Conservation (phyloP, 768 basidiomycete genomes). For the Boletus tomentosulus region DNA sequence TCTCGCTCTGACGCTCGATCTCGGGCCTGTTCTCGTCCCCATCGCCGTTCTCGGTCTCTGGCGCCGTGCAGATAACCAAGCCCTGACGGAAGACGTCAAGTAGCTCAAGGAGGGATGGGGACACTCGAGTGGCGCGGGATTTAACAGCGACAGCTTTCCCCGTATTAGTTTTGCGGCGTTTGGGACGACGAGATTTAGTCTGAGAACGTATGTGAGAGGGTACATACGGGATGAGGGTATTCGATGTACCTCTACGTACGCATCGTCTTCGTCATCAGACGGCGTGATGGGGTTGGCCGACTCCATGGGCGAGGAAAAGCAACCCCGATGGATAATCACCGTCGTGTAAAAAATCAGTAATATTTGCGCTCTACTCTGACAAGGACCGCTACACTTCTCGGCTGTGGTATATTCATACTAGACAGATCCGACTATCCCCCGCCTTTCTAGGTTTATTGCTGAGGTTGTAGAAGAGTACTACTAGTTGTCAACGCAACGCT, state of each 20-base stretch:
- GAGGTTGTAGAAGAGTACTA: too few relatives aligned
- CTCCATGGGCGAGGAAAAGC: neutral
- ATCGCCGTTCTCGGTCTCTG: too few relatives aligned
- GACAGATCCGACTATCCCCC: too few relatives aligned
- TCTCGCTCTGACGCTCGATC: neutral
- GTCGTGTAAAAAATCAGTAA: too few relatives aligned
- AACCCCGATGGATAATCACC: neutral
- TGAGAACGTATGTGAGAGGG: neutral
- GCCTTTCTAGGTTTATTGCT: neutral
- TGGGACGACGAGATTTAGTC: constrained; percentile 14
- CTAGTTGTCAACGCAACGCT: too few relatives aligned
- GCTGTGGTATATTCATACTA: neutral
- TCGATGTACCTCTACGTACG: constrained; percentile 18
- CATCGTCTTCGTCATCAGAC: constrained; percentile 20
- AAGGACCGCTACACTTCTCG: too few relatives aligned
- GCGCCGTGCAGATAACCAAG: neutral
- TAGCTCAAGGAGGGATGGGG: constrained; percentile 16
- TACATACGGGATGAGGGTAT: neutral
- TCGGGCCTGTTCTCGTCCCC: neutral
- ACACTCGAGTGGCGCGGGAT: constrained; percentile 15
- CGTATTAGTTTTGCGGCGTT: constrained; percentile 26
- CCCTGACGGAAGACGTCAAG: constrained; percentile 18
- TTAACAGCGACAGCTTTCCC: constrained; percentile 10
- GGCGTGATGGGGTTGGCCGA: neutral
- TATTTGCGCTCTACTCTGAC: too few relatives aligned